Base-by-base conservation (phyloP, 352 stramenopile species). In the Globisporangium parvum region DNA sequence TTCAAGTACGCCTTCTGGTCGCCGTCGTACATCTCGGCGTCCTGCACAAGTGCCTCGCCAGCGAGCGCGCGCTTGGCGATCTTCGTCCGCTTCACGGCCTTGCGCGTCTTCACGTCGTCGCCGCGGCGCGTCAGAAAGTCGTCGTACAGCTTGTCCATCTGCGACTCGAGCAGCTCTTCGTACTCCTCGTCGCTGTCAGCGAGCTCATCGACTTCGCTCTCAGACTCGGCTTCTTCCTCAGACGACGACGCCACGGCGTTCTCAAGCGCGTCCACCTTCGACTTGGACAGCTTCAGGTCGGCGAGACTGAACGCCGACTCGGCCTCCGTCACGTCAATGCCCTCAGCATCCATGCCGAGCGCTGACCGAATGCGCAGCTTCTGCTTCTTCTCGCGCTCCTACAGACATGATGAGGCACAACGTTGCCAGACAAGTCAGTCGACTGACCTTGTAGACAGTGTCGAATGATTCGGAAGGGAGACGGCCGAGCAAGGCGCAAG, bases 131-230 rank as follows among this genome's bases (percentile, higher is more conserved):
- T 83, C 21, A 95, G 47, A 51, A 85, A 95, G 47, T 91, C 60
- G 23, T 95, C 85, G 62, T 95, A 95, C 6, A 87, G 59, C 59
- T 89, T 88, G 35, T 93, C 83, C 85, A 95, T 95, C 11, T 88
- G 86, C 17, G 70, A 64, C 49, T 95, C 85, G 1, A 95, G 63
- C 20, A 92, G 44, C 49, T 88, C 78, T 3, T 88, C 74, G 51
- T 93, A 93, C 63, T 90, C 85, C 0, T 69, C 75, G n/a, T 95
- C 85, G 18, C 71, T 81, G 59, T 93, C 80, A 15, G 45, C 64
- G n/a, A 71, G 41, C 2, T 78, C 69, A 10, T 84, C 76, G 2
- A 77, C 57, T 0, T 73, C 65, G 0, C 60, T 59, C 6, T 75
- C 67, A 3, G 71, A 65, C 12, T 79, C 61, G 0, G 51, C 44